Conservation (phyloP, 2,329 filamentous ascomycete genomes). For the Hortaea sp. region DNA sequence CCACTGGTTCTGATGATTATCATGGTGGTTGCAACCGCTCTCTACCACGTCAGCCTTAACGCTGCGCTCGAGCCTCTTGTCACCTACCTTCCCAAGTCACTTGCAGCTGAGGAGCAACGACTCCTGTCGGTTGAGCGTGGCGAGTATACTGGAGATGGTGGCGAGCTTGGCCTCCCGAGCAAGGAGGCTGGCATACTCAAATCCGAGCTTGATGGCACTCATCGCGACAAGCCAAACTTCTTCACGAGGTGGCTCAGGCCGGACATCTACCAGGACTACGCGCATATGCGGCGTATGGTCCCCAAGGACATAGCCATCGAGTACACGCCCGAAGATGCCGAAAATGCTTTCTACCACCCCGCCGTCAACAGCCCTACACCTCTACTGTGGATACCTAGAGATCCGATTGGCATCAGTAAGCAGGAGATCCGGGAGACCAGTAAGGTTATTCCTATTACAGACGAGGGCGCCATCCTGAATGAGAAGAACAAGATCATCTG, state of each 20-base stretch:
- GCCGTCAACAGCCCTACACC: constrained; percentile 53
- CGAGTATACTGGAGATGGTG: constrained; percentile 15
- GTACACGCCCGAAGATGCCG: constrained; percentile 53
- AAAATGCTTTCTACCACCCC: constrained; percentile 65
- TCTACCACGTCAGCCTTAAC: constrained; percentile 68
- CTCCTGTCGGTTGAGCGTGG: constrained; percentile 25
- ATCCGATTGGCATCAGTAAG: constrained; percentile 61
- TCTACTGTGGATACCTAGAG: constrained; percentile 75
- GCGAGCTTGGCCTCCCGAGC: not conserved
- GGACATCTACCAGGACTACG: constrained; percentile 65
- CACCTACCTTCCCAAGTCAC: constrained; percentile 56
- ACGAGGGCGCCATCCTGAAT: constrained; percentile 61
- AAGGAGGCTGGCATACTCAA: not conserved
- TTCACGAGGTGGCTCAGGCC: constrained; percentile 65
- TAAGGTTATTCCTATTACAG: constrained; percentile 66
- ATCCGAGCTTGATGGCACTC: constrained; percentile 4
- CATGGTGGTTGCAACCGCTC: constrained; percentile 61
- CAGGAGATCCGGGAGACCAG: constrained; percentile 68
- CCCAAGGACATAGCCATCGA: constrained; percentile 48
- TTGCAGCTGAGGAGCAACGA: constrained; percentile 28
- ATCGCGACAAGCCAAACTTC: constrained; percentile 46
- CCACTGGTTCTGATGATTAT: constrained; percentile 67
- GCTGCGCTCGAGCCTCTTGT: constrained; percentile 66
- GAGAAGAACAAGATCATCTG: constrained; percentile 59
- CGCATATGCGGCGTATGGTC: constrained; percentile 57